phyloP scores from a whole-genome alignment of 768 basidiomycete species.

The Termitomyces sp. region DNA sequence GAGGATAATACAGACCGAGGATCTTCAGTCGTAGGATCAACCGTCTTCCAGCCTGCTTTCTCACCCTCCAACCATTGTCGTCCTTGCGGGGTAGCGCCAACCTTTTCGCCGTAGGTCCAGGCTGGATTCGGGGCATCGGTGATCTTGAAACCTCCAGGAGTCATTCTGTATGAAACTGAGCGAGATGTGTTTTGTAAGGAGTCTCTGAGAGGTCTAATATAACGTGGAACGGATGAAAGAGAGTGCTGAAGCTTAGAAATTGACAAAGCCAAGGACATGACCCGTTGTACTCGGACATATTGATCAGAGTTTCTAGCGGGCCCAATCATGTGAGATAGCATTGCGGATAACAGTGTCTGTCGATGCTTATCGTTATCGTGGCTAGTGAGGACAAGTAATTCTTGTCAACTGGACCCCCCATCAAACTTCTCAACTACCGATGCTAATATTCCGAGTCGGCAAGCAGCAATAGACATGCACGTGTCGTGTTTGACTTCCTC shows the following conservation, averaged over 20 bases:
- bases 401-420: neutral
- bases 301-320: neutral
- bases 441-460: no score
- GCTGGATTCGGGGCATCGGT: slow-evolving; percentile 31
- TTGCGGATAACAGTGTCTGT: neutral
- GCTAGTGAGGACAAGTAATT: no score
- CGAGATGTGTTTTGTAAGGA: neutral
- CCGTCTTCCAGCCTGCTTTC: slow-evolving; percentile 31
- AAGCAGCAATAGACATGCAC: no score
- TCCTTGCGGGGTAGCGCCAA: slow-evolving; percentile 29
- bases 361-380: neutral
- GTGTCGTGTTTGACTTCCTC: no score
- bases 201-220: neutral
- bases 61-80: slow-evolving; percentile 39
- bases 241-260: neutral
- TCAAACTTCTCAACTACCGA: neutral
- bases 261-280: neutral
- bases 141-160: slow-evolving; percentile 20
- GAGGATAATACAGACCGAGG: slow-evolving; percentile 19
- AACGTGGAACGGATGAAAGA: neutral
- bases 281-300: neutral
- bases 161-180: slow-evolving; percentile 14
- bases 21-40: slow-evolving; percentile 29
- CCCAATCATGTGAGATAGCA: neutral
- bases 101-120: slow-evolving; percentile 31